Base-by-base conservation (phyloP, 768 basidiomycete genomes). In the Gelatoporia subvermispora region DNA sequence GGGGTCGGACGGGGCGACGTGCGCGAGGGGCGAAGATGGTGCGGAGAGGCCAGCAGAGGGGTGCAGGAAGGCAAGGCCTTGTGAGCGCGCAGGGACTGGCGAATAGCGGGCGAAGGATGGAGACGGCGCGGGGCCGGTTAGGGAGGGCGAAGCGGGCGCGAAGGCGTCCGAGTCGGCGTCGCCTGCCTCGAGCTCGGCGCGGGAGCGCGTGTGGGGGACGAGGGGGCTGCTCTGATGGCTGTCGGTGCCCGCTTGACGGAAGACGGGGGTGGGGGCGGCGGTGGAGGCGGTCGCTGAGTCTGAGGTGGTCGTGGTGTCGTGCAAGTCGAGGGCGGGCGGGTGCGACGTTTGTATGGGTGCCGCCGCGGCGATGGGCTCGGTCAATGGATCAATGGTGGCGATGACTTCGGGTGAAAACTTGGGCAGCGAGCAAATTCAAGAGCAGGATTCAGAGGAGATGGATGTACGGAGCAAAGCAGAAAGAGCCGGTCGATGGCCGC, bases 351-450 rank as follows among this genome's bases (percentile, higher is more conserved):
- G 62, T 52, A 56, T 48, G 60, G 68, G 62, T 63, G 62, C 79
- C 83, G 78, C 75, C 66, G 76, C 63, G 68, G 73, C 66, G 72
- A 68, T 70, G 68, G 75, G 69, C 64, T 73, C 68, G 62, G 76
- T 77, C 71, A 72, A 65, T 71, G 83, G 72, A 82, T 84, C 82
- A 85, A 87, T 87, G 73, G 75, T 74, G 72, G 60, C 70, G 64
- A 63, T 39, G 47, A 47, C 34, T 38, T 37, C 28, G 36, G 43
- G 41, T 45, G 41, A 9, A 22, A 28, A 45, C 36, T 20, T 31
- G 49, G 36, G 44, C 49, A 31, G 56, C 50, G 51, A 48, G 47
- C 49, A 42, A 40, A 31, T 31, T n/a, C 28, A 31, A 13, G 28
- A 31, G 28, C 28, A 31, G 28, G 28, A 13, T 31, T 31, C 28